These are phyloP conservation scores for Phanerochaete sordida DNA, from an alignment of 768 basidiomycete genomes.

Conservation along the genomic window DNA sequence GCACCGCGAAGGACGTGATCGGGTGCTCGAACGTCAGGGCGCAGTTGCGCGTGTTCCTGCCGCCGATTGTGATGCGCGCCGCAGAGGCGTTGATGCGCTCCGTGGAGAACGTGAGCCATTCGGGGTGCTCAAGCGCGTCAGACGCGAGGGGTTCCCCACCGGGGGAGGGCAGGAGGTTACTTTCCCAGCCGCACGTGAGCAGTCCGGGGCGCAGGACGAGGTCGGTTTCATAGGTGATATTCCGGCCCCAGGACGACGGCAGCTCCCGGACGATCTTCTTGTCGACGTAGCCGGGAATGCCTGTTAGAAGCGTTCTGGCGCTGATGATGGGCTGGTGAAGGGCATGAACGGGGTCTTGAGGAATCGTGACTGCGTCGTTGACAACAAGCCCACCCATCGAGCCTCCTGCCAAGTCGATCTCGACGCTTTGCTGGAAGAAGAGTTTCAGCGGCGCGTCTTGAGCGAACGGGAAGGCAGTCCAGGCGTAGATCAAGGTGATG, in stretches of 20 bases:
- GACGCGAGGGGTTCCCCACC: slow-evolving; percentile 16
- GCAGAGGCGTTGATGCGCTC: slow-evolving; percentile 38
- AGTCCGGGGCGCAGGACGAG: slow-evolving; percentile 32
- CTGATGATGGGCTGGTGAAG: slow-evolving; percentile 16
- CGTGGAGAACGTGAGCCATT: slow-evolving; percentile 44
- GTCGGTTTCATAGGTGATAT: slow-evolving; percentile 22
- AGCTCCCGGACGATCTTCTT: slow-evolving; percentile 43
- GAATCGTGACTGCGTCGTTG: too few relatives aligned
- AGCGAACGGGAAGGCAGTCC: slow-evolving; percentile 58
- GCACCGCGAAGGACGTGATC: slow-evolving; percentile 39
- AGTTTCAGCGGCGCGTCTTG: slow-evolving; percentile 60
- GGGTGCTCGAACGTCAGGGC: slow-evolving; percentile 53
- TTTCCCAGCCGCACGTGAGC: slow-evolving; percentile 47
- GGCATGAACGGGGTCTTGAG: too few relatives aligned
- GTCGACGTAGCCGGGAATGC: slow-evolving; percentile 40
- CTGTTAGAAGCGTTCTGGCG: slow-evolving; percentile 42
- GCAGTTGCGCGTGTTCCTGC: slow-evolving; percentile 63
- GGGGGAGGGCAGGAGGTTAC: slow-evolving; percentile 35
- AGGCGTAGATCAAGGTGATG: slow-evolving; percentile 24
- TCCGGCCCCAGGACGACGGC: slow-evolving; percentile 44
- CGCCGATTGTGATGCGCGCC: slow-evolving; percentile 49
- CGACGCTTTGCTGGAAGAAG: slow-evolving; percentile 63
- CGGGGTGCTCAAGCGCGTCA: neutral
- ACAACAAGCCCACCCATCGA: too few relatives aligned
- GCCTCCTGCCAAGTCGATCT: slow-evolving; percentile 38